A percentile compares a stretch with the other conserved stretches of the same genome.
These are phyloP conservation scores for Suillus discolor DNA, from an alignment of 768 basidiomycete species.

Conservation along the genomic window DNA sequence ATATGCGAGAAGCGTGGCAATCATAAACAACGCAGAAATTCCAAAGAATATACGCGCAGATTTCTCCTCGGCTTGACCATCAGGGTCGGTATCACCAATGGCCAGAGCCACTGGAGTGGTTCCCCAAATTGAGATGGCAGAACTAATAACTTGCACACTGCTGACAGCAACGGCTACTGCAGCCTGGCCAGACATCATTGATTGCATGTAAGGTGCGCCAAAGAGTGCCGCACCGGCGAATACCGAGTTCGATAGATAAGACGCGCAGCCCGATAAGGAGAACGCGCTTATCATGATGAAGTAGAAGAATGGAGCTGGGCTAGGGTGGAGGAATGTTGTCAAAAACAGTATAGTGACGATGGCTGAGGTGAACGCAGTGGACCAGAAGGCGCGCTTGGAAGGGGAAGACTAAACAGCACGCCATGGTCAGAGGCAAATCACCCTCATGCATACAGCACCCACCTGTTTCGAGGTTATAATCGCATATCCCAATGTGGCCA, in stretches of 20 bases:
- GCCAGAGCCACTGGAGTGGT: conserved; percentile 33
- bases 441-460: conserved; percentile 23
- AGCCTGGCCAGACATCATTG: conserved; percentile 82
- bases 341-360: conserved; percentile 62
- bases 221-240: conserved; percentile 83
- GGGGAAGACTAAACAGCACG: conserved; percentile 52
- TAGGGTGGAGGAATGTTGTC: conserved; percentile 61
- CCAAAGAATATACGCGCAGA: conserved; percentile 77
- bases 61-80: conserved; percentile 61
- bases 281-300: conserved; percentile 67
- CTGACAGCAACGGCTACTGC: conserved; percentile 84
- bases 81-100: conserved; percentile 14
- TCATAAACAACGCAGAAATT: conserved; percentile 66
- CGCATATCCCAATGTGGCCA: conserved; percentile 74
- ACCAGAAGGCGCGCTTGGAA: conserved; percentile 55
- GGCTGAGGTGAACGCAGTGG: conserved; percentile 52
- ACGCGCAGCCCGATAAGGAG: conserved; percentile 59
- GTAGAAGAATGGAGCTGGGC: conserved; percentile 59
- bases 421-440: not conserved
- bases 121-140: conserved; percentile 56
- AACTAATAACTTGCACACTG: conserved; percentile 70
- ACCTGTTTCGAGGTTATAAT: conserved; percentile 72
- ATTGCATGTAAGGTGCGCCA: conserved; percentile 71
- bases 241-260: conserved; percentile 77
- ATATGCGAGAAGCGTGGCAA: conserved; percentile 55